Evolutionary conservation across 2,329 filamentous ascomycete species (phyloP), one percentile per base, ranked within the genome.

Genomic region (Penicillium frequentans): DNA sequence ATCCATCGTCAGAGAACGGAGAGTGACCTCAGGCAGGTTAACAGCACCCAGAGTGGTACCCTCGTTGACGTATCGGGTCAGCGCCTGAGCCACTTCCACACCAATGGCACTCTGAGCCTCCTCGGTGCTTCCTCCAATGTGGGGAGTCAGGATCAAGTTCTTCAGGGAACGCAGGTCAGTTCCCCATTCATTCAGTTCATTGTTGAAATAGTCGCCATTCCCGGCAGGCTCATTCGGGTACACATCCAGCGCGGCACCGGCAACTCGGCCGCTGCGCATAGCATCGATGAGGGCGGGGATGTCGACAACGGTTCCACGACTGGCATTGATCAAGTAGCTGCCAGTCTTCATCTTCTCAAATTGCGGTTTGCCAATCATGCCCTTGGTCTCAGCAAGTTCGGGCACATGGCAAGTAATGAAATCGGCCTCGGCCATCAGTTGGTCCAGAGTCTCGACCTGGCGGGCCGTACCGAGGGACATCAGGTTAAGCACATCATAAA

Each of bases 51-150:
- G 77, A 3, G 95, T 99, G 55, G 89, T 86, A 59, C 95, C 95
- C 75, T 95, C 91, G 79, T 98, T 99, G 73, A 98, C 95, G 75
- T 98, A 99, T 69, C 90, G 87, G 56, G 96, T 90, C 52, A 99
- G 81, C 42, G 93, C 90, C 48, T 95, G 89, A 62, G 85, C 87
- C 57, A 99, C 95, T 81, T 99, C 95, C 44, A 96, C 84, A 66
- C 95, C 95, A 73, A 99, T 99, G 16, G 95, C 93, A 57, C 90
- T 88, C 79, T 99, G 95, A 5, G 95, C 95, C 78, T 99, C 95
- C 77, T 99, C 95, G 0, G 95, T 99, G 76, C 91, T 96, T 55
- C 95, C 95, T 67, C 95, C 95, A 70, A 99, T 98, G 75, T 99
- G 95, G 23, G 95, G 95, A 1, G 93, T 96, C 49, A 99, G 82